Evolutionary conservation across 108 stramenopile species (phyloP).

Genomic region (Seminavis robusta): DNA sequence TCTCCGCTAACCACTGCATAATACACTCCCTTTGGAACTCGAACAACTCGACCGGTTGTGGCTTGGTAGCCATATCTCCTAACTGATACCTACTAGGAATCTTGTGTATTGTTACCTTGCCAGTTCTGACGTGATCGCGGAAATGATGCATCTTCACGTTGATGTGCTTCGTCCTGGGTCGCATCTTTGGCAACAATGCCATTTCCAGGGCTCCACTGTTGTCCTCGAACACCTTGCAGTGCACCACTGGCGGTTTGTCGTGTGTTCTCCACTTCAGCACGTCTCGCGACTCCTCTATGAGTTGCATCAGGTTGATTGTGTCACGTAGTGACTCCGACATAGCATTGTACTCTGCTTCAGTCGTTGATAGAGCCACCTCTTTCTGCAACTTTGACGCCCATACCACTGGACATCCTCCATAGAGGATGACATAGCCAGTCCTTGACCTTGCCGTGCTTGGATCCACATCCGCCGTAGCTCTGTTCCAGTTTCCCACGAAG

Average conservation of each 20-base stretch:
- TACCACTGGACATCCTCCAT: conserved; percentile 12
- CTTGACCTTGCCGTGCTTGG: conserved; percentile 10
- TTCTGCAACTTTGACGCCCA: conserved; percentile 19
- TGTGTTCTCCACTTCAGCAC: background rate
- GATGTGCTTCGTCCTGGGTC: conserved; percentile 35
- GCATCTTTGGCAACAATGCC: conserved; percentile 14
- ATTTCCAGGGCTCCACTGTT: conserved; percentile 25
- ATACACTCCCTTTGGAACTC: too few species aligned
- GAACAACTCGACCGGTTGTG: conserved; percentile 6
- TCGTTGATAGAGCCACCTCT: conserved; percentile 12
- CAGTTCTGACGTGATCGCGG: background rate
- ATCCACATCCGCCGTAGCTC: background rate
- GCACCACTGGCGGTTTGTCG: background rate
- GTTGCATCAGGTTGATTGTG: conserved; percentile 19
- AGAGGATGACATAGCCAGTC: conserved; percentile 9
- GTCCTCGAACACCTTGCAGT: conserved; percentile 28
- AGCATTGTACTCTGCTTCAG: conserved; percentile 30
- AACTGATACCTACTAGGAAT: conserved; percentile 19
- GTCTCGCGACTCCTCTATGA: conserved; percentile 17
- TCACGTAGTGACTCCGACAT: conserved; percentile 14
- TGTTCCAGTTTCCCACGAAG: conserved; percentile 7
- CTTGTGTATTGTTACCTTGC: conserved; percentile 7
- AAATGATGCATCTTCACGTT: conserved; percentile 23
- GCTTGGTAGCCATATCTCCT: conserved; percentile 36
- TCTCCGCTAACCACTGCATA: too few species aligned